Evolutionary conservation across 768 basidiomycete species (phyloP).

Genomic region (Trametes meyenii): DNA sequence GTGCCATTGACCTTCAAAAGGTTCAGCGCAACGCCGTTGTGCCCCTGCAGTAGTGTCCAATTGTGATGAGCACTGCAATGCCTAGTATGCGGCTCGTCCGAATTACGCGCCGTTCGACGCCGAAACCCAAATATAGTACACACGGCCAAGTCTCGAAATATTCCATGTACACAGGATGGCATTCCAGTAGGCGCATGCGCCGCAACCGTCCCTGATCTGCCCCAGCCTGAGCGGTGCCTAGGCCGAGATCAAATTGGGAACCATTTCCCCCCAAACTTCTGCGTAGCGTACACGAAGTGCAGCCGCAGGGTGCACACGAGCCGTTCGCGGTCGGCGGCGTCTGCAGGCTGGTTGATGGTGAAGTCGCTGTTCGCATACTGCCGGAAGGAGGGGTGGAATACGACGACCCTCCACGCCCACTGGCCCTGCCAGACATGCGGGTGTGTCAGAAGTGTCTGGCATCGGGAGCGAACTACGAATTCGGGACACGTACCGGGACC

Average conservation of each 20-base stretch:
- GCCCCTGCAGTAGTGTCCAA: too few relatives aligned
- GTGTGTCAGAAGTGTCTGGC: neutral
- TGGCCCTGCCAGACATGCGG: neutral
- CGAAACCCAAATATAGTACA: too few relatives aligned
- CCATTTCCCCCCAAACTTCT: neutral
- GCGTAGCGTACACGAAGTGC: conserved; percentile 1
- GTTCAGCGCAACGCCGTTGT: too few relatives aligned
- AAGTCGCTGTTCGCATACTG: neutral
- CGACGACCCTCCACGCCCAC: neutral
- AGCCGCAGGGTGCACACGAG: neutral
- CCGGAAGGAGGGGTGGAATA: neutral
- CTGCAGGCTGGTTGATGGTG: neutral
- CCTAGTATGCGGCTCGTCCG: too few relatives aligned
- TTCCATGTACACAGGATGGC: too few relatives aligned
- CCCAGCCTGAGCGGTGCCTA: too few relatives aligned
- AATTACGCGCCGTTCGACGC: too few relatives aligned
- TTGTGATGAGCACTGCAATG: too few relatives aligned
- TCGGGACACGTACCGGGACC: neutral
- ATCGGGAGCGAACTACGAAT: neutral
- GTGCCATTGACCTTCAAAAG: too few relatives aligned
- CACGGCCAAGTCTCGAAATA: too few relatives aligned
- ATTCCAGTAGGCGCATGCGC: too few relatives aligned
- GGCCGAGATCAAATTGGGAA: neutral
- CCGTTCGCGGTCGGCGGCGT: neutral
- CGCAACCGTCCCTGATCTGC: too few relatives aligned